Evolutionary conservation across 169 alveolate species (phyloP), one percentile per base, ranked within the genome.

Genomic region (Cyclospora cayetanensis): DNA sequence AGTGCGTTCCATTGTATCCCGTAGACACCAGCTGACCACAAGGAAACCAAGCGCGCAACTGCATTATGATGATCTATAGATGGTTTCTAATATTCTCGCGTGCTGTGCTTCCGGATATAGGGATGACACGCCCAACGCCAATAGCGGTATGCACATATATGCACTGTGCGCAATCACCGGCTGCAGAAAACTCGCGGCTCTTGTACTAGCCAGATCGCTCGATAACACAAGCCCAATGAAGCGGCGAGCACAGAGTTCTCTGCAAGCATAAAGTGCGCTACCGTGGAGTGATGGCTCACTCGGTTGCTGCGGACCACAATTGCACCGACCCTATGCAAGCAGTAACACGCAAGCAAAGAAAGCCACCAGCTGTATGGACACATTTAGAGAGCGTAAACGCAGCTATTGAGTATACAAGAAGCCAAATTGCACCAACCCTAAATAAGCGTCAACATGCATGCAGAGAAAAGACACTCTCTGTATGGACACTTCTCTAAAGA

Each of bases 1-100:
- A 93, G 42, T 98, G 97, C 9, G 98, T 96, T 0, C 98, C 98
- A 91, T 96, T 97, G 86, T 96, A 97, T 4, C 98, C 98, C 15
- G 98, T 95, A 2, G 98, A 94, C 20, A 96, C 94, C 39, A 97
- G 87, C 80, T 88, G 88, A 84, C 31, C 7, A 15, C n/a, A 12
- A 12, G n/a, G 72, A 12, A 60, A 60, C 18, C 72, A n/a, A 60
- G n/a, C n/a, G n/a, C n/a, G n/a, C n/a, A n/a, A n/a, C n/a, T 15
- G 72, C 27, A 15, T 60, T 46, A 46, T 15, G 20, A 22, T 46
- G 0, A 15, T 1, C 11, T 15, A 46, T 15, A 46, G 25, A 46
- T 0, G 20, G 20, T 12, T 22, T 1, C 3, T 22, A 22, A 12
- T 22, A 46, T 1, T 46, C 20, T 46, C 60, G 20, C 25, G n/a